Conservation (phyloP, 2,329 filamentous ascomycete genomes). For the Penicillium sclerotigenum region DNA sequence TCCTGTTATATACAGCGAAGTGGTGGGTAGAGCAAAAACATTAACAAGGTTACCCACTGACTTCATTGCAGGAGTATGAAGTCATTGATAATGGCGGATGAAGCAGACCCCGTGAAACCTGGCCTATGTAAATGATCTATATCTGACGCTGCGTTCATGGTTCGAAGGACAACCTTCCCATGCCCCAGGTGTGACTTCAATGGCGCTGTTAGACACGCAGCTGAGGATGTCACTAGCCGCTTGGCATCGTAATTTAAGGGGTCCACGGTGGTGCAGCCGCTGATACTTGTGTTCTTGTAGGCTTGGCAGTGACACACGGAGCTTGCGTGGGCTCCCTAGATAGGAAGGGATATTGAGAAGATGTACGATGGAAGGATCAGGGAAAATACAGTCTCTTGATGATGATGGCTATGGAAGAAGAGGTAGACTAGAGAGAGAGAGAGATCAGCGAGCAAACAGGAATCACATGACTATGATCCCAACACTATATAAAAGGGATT, state of each 20-base stretch:
- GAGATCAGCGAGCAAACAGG: too few species aligned
- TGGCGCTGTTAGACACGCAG: not conserved
- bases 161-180: not conserved
- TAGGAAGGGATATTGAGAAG: conserved; percentile 3
- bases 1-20: not conserved
- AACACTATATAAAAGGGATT: too few species aligned
- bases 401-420: too few species aligned
- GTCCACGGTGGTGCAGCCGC: not conserved
- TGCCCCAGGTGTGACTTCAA: not conserved
- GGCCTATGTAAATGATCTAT: not conserved
- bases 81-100: not conserved
- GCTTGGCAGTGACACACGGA: conserved; percentile 1
- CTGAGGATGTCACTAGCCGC: not conserved
- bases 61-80: not conserved
- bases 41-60: not conserved
- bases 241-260: not conserved
- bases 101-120: not conserved
- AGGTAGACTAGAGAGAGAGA: too few species aligned
- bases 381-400: too few species aligned
- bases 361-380: too few species aligned
- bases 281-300: not conserved
- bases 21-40: not conserved
- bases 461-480: too few species aligned
- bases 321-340: conserved; percentile 5
- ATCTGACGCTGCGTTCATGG: not conserved